Conservation (phyloP, 2,329 filamentous ascomycete species). For the Stagonosporopsis tanaceti region DNA sequence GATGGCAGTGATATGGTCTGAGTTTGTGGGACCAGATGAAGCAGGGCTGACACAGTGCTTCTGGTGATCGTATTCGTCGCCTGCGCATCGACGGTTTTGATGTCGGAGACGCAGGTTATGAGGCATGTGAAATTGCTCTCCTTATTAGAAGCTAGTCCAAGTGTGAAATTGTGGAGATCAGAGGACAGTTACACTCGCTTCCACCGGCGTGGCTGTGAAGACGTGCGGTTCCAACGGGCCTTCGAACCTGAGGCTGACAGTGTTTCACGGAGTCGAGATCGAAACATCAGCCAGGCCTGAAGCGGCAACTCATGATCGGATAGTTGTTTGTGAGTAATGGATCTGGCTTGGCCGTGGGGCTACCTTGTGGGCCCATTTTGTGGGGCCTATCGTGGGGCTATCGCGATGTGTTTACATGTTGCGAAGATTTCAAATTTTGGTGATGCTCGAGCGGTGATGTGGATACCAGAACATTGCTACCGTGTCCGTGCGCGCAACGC, state of each 20-base stretch:
- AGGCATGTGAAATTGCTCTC: conserved; percentile 3
- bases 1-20: conserved; percentile 7
- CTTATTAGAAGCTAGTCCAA: neutral
- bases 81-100: conserved; percentile 3
- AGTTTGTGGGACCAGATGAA: neutral
- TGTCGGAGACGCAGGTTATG: neutral
- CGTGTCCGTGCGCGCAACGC: too few species aligned
- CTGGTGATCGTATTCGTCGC: conserved; percentile 6
- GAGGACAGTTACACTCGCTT: conserved; percentile 6
- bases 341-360: conserved; percentile 5
- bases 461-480: neutral
- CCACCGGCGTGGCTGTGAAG: neutral
- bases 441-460: neutral
- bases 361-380: neutral
- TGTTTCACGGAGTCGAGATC: conserved; percentile 14
- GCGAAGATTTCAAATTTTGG: neutral
- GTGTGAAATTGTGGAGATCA: neutral
- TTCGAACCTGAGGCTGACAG: conserved; percentile 13
- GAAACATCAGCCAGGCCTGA: conserved; percentile 14
- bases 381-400: conserved; percentile 3
- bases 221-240: neutral
- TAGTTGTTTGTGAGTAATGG: neutral
- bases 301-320: conserved; percentile 5
- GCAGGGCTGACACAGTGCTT: conserved; percentile 15
- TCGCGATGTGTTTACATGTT: conserved; percentile 1